Evolutionary conservation across 2,329 filamentous ascomycete species (phyloP), one percentile per base, ranked within the genome.

Genomic region (Colletotrichum limetticola): DNA sequence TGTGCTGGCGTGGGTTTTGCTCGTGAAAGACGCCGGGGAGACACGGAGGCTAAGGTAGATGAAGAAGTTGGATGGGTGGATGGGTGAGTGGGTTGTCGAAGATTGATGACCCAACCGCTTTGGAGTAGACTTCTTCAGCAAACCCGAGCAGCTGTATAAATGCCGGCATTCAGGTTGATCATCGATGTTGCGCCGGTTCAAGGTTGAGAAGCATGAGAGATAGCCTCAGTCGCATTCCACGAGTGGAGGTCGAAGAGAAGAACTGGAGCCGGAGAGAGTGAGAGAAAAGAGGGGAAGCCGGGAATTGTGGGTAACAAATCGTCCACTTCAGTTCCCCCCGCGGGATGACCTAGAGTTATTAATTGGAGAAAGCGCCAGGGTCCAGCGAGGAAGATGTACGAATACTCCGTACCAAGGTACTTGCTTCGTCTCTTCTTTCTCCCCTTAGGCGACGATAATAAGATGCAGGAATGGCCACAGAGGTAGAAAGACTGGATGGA

Each of bases 231-330:
- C 32, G 16, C 58, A 61, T 59, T 35, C 28, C 30, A 32, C 19
- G 24, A 26, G 28, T 49, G 24, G 16, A n/a, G 5, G 59, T 30
- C 42, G 22, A 37, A 30, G 35, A 30, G 16, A 32, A 61, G 56
- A 55, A 66, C 37, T 19, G 37, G 37, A 19, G 24, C 42, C 42
- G 42, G 26, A 57, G 46, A 19, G 49, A 49, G 30, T 49, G 52
- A 63, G 24, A 72, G 53, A 64, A 72, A 71, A 72, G 65, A 72
- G 69, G 69, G 69, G 69, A 68, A 63, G 65, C 19, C 52, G 64
- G 22, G 52, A 53, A 68, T 58, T 16, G 69, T 30, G 52, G 69
- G 22, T 58, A 67, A n/a, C 49, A 49, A 60, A 16, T 67, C n/a
- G 37, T 42, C 32, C 22, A 26, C 24, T 19, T 42, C 37, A 55